A percentile compares a stretch with the other conserved stretches of the same genome.
These are phyloP conservation scores for Fusarium duplospermum DNA, from an alignment of 2,329 filamentous ascomycete genomes.

Conservation along the genomic window DNA sequence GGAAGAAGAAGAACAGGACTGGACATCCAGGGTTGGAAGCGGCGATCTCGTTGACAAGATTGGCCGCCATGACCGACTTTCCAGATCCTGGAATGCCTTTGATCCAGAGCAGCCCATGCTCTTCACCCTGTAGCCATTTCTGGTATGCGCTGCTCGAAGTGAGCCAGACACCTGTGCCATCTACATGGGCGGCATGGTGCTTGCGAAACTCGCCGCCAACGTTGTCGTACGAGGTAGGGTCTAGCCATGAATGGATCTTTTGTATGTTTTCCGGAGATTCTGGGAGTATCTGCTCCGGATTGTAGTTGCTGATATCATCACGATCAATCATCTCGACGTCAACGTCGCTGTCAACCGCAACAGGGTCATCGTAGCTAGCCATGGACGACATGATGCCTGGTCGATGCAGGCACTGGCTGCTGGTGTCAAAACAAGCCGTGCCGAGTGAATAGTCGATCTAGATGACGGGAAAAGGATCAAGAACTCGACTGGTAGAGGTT, in stretches of 20 bases:
- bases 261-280: conserved; percentile 38
- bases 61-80: conserved; percentile 51
- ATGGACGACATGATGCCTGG: background rate
- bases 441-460: background rate
- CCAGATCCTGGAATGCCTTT: conserved; percentile 53
- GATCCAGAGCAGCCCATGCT: conserved; percentile 31
- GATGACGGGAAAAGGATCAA: background rate
- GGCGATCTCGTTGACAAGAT: conserved; percentile 29
- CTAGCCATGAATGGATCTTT: conserved; percentile 20
- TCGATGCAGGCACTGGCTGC: background rate
- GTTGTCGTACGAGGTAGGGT: conserved; percentile 22
- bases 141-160: conserved; percentile 1
- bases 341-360: conserved; percentile 4
- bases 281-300: conserved; percentile 47
- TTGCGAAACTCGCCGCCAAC: conserved; percentile 30
- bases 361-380: background rate
- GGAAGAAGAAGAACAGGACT: conserved; percentile 55
- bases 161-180: conserved; percentile 30
- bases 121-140: conserved; percentile 4
- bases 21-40: conserved; percentile 22
- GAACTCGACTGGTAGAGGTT: background rate
- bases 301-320: conserved; percentile 47
- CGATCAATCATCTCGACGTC: conserved; percentile 43
- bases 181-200: conserved; percentile 14
- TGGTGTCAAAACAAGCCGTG: background rate